Evolutionary conservation across 176 grass and related monocot species (phyloP).

Genomic region (Musa acuminata): DNA sequence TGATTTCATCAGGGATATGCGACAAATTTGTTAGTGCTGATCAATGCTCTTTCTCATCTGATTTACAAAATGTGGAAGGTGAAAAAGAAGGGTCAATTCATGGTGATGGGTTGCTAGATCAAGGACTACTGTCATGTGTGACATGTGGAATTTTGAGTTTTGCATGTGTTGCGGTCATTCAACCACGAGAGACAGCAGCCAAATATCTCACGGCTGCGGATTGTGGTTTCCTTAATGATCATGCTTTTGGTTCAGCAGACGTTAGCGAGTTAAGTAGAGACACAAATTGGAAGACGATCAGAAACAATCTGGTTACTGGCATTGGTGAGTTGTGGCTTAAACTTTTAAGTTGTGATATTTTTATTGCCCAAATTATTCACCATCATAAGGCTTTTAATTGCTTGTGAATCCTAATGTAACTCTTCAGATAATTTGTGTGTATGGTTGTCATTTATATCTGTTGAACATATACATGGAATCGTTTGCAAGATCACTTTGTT

Average conservation of each 20-base stretch:
- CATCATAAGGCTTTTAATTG: not conserved
- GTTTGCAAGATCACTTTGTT: not conserved
- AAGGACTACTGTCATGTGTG: conserved; percentile 84
- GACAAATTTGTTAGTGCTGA: conserved; percentile 33
- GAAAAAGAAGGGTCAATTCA: conserved; percentile 29
- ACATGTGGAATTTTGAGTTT: conserved; percentile 95
- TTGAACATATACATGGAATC: not conserved
- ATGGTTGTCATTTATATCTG: not conserved
- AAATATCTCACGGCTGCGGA: conserved; percentile 57
- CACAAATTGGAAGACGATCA: conserved; percentile 24
- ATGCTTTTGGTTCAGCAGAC: conserved; percentile 37
- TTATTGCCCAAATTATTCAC: not conserved
- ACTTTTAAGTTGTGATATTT: not conserved
- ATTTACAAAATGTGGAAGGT: conserved; percentile 35
- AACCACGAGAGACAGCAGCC: conserved; percentile 64
- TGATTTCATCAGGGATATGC: conserved; percentile 45
- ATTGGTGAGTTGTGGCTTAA: conserved; percentile 39
- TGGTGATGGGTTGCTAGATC: conserved; percentile 59
- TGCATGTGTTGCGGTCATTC: conserved; percentile 83
- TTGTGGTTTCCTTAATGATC: conserved; percentile 28
- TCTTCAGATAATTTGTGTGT: not conserved
- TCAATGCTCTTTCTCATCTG: conserved; percentile 34
- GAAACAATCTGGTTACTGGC: conserved; percentile 31
- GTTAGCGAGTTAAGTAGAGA: conserved; percentile 33
- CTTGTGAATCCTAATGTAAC: not conserved